Conservation (phyloP, 2,329 filamentous ascomycete species). For the Fusarium euwallaceae region DNA sequence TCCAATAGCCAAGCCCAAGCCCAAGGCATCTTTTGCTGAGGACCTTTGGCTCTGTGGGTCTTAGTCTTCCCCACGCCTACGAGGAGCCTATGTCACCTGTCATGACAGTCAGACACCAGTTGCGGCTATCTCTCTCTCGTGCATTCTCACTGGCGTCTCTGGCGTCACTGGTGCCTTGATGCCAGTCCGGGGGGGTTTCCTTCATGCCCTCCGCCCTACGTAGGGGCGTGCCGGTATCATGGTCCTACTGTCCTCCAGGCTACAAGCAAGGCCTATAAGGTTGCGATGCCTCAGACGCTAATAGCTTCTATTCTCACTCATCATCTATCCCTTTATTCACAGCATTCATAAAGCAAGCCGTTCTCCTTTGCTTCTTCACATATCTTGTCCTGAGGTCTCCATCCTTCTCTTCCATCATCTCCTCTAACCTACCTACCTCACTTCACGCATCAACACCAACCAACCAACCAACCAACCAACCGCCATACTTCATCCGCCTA, state of each 20-base stretch:
- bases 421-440: not conserved
- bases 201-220: conserved; percentile 13
- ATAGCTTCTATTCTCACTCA: conserved; percentile 46
- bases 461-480: conserved; percentile 4
- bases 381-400: conserved; percentile 19
- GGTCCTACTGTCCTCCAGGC: conserved; percentile 46
- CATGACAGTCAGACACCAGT: conserved; percentile 49
- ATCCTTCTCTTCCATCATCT: conserved; percentile 19
- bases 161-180: conserved; percentile 49
- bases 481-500: not conserved
- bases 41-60: conserved; percentile 40
- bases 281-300: conserved; percentile 61
- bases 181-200: conserved; percentile 35
- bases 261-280: conserved; percentile 63
- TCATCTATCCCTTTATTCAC: conserved; percentile 39
- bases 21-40: conserved; percentile 46
- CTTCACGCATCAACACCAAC: conserved; percentile 2
- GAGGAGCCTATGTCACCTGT: conserved; percentile 50
- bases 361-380: conserved; percentile 16
- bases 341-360: conserved; percentile 28
- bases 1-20: conserved; percentile 11
- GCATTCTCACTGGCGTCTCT: conserved; percentile 46
- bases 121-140: conserved; percentile 47
- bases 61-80: conserved; percentile 47
- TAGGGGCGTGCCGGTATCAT: conserved; percentile 40